Evolutionary conservation across 352 stramenopile species (phyloP), one percentile per base, ranked within the genome.

Genomic region (Globisporangium canariense): DNA sequence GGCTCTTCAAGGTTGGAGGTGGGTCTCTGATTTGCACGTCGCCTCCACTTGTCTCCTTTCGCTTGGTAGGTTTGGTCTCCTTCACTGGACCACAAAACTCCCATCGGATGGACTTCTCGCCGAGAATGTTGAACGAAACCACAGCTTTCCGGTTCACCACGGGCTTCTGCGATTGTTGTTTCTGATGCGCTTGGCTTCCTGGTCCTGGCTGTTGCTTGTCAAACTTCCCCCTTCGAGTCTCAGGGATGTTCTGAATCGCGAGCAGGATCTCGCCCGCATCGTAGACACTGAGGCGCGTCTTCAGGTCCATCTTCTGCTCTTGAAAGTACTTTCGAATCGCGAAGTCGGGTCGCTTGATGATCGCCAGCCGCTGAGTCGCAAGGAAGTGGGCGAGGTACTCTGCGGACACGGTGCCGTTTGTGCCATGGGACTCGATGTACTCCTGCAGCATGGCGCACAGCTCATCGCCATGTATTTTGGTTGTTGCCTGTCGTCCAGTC

Each of bases 31-130:
- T 73, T 7, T 41, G 52, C 3, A 20, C 36, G n/a, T 4, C 2
- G 0, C n/a, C 8, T 41, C 38, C 38, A 51, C 32, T 46, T 41
- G 49, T 2, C 10, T 73, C 40, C 49, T 65, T 63, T 18, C 65
- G 30, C 50, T 2, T 50, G 2, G 10, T 16, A 28, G 13, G 18
- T 2, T 30, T 13, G 11, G 10, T 28, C 40, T 20, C 22, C 2
- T n/a, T 20, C 9, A 55, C 32, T 16, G 36, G 7, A 53, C 47
- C 43, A 2, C 43, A 32, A 34, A 67, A 43, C 14, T 83, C 69
- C 80, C 80, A 91, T 22, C 71, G 77, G 61, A 90, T 73, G 8
- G 66, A 76, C 43, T 89, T 90, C 54, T 91, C 83, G 4, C 83
- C 83, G 5, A 91, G 70, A 18, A 81, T 70, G 53, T 90, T 91